Percentiles rank a stretch among this genome's conserved stretches.
phyloP scores from a whole-genome alignment of 345 rosid species.

The Fremontodendron californicum region DNA sequence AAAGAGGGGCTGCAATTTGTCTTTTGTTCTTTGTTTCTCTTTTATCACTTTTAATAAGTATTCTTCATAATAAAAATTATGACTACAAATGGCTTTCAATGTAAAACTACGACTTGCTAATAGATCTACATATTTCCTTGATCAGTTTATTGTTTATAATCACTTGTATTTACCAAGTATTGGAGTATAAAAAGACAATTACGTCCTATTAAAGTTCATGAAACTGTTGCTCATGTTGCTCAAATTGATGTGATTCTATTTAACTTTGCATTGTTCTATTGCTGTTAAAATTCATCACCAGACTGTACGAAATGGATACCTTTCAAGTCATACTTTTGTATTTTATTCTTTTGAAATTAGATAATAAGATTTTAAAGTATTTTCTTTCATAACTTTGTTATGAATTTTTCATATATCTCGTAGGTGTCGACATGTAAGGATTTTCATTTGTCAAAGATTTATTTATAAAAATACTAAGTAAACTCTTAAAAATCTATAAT shows the following conservation, averaged over 20 bases:
- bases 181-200: not conserved
- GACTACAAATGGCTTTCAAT: not conserved
- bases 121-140: not conserved
- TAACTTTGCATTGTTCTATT: not conserved
- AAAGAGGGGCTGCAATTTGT: not conserved
- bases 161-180: not conserved
- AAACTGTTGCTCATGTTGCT: not conserved
- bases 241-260: not conserved
- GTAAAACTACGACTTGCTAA: not conserved
- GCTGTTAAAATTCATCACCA: not conserved
- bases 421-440: not conserved
- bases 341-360: conserved; percentile 11
- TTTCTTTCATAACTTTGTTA: not conserved
- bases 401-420: not conserved
- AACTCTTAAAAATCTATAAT: no score
- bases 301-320: not conserved
- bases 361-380: not conserved
- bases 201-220: not conserved
- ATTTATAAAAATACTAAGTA: no score
- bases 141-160: not conserved
- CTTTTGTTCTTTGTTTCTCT: not conserved
- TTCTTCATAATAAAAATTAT: not conserved
- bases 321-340: not conserved
- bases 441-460: not conserved
- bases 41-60: not conserved